Evolutionary conservation across 192 early-diverging fungal species (phyloP).

Genomic region (Entomortierella beljakovae): DNA sequence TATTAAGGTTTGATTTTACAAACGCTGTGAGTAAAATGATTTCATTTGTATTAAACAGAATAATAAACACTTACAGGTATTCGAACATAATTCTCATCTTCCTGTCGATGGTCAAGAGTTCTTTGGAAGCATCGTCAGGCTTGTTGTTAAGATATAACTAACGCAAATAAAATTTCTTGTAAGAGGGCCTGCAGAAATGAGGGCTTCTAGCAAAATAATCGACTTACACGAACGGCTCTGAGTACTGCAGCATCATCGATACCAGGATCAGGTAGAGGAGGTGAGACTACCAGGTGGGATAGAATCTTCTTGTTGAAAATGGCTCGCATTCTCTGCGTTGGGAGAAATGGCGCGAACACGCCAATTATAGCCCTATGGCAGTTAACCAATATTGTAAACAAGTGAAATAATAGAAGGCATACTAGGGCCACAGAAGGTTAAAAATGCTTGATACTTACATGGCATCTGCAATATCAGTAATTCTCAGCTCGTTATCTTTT

Average conservation of each 20-base stretch:
- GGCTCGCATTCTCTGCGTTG: constrained; percentile 12
- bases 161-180: background rate
- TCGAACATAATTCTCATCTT: constrained; percentile 8
- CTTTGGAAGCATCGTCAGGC: constrained; percentile 7
- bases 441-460: constrained; percentile 11
- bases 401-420: background rate
- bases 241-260: no score
- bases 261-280: constrained; percentile 14
- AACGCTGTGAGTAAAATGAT: background rate
- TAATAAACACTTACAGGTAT: constrained; percentile 8
- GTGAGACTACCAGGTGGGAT: constrained; percentile 9
- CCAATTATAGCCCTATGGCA: constrained; percentile 13
- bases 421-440: background rate
- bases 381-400: constrained; percentile 2
- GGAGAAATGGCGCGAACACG: constrained; percentile 21
- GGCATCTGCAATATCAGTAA: constrained; percentile 20
- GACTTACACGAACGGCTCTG: no score
- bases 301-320: constrained; percentile 15
- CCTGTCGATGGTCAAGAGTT: background rate
- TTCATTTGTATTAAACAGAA: background rate
- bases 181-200: background rate
- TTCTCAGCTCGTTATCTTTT: constrained; percentile 16
- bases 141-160: constrained; percentile 17
- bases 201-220: background rate
- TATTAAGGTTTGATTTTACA: no score